Percentiles rank a stretch among this genome's conserved stretches.
Evolutionary conservation across 768 basidiomycete species (phyloP).

Genomic region (Suillus fuscotomentosus): DNA sequence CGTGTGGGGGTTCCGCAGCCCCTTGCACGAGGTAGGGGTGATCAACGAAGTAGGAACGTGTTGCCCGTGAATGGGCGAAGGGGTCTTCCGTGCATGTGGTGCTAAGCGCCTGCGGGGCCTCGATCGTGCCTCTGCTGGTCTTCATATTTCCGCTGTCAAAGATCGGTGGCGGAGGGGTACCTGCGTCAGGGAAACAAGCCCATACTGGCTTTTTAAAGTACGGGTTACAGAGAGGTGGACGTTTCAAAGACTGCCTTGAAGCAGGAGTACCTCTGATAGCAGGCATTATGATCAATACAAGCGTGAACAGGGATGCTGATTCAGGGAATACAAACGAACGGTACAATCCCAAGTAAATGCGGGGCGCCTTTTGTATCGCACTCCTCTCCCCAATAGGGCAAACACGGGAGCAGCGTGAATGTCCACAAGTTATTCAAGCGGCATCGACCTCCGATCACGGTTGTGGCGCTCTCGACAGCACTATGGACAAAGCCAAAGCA

Average conservation of each 20-base stretch:
- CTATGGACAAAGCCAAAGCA: constrained; percentile 27
- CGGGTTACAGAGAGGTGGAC: constrained; percentile 5
- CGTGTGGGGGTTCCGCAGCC: constrained; percentile 21
- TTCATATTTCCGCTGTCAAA: constrained; percentile 11
- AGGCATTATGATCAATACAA: constrained; percentile 10
- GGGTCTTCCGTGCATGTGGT: constrained; percentile 4
- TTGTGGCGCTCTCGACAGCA: constrained; percentile 13
- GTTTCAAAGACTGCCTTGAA: background rate
- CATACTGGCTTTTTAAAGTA: constrained; percentile 11
- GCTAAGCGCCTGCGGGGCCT: background rate
- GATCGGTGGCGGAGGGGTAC: constrained; percentile 6
- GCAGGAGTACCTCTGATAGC: background rate
- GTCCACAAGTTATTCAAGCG: constrained; percentile 5
- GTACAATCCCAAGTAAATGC: background rate
- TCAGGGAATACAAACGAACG: constrained; percentile 1
- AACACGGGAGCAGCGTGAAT: constrained; percentile 9
- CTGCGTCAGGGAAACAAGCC: constrained; percentile 12
- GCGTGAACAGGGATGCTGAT: background rate
- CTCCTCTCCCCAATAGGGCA: constrained; percentile 6
- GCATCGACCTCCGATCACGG: constrained; percentile 18
- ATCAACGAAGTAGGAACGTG: constrained; percentile 10
- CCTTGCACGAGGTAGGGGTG: constrained; percentile 17
- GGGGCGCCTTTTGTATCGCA: constrained; percentile 18
- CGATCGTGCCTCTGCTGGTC: background rate
- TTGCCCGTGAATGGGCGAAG: constrained; percentile 3